Evolutionary conservation across 148 eudicot genomes (phyloP).

Genomic region (Vaccinium darrowii): DNA sequence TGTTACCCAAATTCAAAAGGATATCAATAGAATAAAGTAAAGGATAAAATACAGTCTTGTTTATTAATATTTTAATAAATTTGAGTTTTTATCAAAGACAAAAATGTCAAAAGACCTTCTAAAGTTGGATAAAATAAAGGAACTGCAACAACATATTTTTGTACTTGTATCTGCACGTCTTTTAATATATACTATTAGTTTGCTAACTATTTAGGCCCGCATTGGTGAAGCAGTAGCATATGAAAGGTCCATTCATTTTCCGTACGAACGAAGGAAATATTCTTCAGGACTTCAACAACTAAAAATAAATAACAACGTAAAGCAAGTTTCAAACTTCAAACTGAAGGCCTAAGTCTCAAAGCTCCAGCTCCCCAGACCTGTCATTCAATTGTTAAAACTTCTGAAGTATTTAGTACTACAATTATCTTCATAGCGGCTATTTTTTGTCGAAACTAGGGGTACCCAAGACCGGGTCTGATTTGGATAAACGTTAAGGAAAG

Average conservation of each 20-base stretch:
- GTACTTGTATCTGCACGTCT: background rate
- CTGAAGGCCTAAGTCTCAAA: background rate
- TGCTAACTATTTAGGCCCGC: background rate
- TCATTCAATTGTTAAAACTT: background rate
- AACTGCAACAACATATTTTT: background rate
- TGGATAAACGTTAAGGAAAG: background rate
- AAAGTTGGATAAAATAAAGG: background rate
- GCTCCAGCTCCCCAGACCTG: background rate
- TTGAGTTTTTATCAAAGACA: background rate
- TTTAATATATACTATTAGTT: background rate
- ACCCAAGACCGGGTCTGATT: background rate
- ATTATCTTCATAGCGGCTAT: background rate
- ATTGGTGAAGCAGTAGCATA: background rate
- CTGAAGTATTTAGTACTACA: background rate
- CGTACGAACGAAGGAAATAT: background rate
- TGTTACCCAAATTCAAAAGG: background rate
- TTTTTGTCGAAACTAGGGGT: background rate
- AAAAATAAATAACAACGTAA: background rate
- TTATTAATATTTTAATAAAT: background rate
- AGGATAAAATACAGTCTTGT: background rate
- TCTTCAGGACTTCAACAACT: background rate
- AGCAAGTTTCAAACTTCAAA: background rate
- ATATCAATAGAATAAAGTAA: background rate
- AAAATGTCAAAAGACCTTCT: background rate
- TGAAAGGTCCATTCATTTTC: background rate